phyloP scores from a whole-genome alignment of 2,329 filamentous ascomycete species.

The Aspergillus japonicus region DNA sequence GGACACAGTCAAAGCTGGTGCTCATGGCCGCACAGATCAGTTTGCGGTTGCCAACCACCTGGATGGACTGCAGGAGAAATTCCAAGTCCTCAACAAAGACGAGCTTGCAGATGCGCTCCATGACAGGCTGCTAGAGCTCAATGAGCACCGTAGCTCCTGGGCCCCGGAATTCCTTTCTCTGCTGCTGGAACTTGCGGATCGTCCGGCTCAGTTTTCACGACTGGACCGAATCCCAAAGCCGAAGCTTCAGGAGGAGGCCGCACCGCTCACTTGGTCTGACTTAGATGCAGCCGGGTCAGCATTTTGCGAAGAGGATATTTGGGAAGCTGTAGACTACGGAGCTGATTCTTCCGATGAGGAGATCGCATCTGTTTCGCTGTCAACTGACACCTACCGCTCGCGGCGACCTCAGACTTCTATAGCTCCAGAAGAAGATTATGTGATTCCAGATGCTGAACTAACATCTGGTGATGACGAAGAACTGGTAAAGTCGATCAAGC shows the following conservation, averaged over 20 bases:
- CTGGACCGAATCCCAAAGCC: conserved; percentile 63
- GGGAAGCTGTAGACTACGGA: conserved; percentile 41
- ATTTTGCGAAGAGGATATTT: conserved; percentile 48
- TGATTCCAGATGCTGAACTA: conserved; percentile 35
- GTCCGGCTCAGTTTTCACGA: conserved; percentile 68
- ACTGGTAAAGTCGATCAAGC: conserved; percentile 42
- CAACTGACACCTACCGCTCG: conserved; percentile 32
- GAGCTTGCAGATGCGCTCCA: conserved; percentile 70
- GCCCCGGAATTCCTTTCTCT: conserved; percentile 77
- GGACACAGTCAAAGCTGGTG: conserved; percentile 40
- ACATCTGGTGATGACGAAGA: conserved; percentile 30
- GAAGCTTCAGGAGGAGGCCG: conserved; percentile 47
- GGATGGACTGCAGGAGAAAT: conserved; percentile 79
- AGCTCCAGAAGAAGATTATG: conserved; percentile 32
- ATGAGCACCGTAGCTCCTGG: conserved; percentile 58
- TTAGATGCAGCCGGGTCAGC: conserved; percentile 75
- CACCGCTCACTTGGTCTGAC: conserved; percentile 71
- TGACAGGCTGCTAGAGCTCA: conserved; percentile 59
- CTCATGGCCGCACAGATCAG: conserved; percentile 67
- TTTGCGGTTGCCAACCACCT: conserved; percentile 68
- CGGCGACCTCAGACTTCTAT: conserved; percentile 28
- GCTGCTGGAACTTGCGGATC: conserved; percentile 76
- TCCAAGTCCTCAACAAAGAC: conserved; percentile 76
- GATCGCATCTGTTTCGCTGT: conserved; percentile 31
- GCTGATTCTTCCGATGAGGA: conserved; percentile 42